phyloP scores from a whole-genome alignment of 2,329 filamentous ascomycete species.

The Calonectria henricotiae region DNA sequence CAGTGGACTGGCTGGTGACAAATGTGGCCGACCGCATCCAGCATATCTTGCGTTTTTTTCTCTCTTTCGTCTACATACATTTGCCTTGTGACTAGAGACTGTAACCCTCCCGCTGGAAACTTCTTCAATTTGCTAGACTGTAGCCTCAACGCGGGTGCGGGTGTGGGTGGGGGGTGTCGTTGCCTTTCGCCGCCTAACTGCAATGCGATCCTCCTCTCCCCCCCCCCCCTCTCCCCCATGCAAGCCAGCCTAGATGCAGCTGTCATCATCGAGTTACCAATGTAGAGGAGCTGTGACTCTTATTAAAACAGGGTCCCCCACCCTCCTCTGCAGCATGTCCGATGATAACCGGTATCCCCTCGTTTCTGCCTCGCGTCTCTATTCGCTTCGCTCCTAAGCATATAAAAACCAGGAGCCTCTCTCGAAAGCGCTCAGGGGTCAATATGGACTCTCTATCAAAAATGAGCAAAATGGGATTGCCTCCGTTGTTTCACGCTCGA shows the following conservation, averaged over 20 bases:
- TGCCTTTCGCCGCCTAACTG: not conserved
- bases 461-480: conserved; percentile 53
- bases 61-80: not conserved
- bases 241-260: not conserved
- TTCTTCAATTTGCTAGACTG: not conserved
- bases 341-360: not conserved
- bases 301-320: not conserved
- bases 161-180: not conserved
- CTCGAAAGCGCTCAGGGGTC: not conserved
- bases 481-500: conserved; percentile 51
- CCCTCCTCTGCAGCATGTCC: not conserved
- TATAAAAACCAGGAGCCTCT: not conserved
- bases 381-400: no score
- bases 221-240: no score
- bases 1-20: no score
- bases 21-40: not conserved
- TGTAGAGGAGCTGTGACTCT: not conserved
- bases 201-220: no score
- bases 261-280: not conserved
- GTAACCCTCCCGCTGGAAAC: conserved; percentile 6
- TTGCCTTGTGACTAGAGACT: not conserved
- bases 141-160: not conserved
- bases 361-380: not conserved
- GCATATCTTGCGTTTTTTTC: not conserved
- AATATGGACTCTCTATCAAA: conserved; percentile 51